phyloP scores from a whole-genome alignment of 495 filamentous ascomycete genomes.

The Rhizodiscina lignyota region DNA sequence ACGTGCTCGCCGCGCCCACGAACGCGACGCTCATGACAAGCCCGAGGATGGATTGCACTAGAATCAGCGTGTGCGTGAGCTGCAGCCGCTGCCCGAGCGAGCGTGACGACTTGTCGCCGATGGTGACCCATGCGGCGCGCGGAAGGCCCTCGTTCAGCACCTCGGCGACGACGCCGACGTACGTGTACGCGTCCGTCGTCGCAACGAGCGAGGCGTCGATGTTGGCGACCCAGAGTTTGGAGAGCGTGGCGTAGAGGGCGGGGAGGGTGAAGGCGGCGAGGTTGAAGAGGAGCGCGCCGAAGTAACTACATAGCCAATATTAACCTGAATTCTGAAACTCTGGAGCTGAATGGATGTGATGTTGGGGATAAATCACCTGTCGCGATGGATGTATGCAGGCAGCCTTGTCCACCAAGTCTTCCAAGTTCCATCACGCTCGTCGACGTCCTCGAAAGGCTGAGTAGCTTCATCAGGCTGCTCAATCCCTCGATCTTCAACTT shows the following conservation, averaged over 20 bases:
- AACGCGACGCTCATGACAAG: constrained; percentile 47
- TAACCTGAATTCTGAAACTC: not conserved
- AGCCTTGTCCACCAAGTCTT: not conserved
- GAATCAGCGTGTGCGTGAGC: constrained; percentile 47
- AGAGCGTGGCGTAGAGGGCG: constrained; percentile 51
- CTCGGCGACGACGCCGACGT: constrained; percentile 46
- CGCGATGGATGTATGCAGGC: not conserved
- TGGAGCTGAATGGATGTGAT: no score
- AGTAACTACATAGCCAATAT: constrained; percentile 23
- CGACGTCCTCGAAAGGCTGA: not conserved
- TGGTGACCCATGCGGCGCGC: constrained; percentile 49
- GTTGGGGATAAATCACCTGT: not conserved
- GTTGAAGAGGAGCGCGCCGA: constrained; percentile 46
- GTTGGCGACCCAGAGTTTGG: constrained; percentile 59
- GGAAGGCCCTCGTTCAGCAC: constrained; percentile 64
- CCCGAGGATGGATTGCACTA: constrained; percentile 39
- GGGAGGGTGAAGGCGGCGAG: constrained; percentile 45
- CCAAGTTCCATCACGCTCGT: not conserved
- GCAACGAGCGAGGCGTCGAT: constrained; percentile 50
- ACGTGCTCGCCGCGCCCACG: constrained; percentile 30
- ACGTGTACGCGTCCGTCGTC: constrained; percentile 49
- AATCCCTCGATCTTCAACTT: not conserved
- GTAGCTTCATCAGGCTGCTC: not conserved
- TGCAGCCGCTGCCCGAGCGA: constrained; percentile 32
- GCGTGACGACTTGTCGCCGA: constrained; percentile 46